Evolutionary conservation across 768 basidiomycete species (phyloP).

Genomic region (Russula lepida): DNA sequence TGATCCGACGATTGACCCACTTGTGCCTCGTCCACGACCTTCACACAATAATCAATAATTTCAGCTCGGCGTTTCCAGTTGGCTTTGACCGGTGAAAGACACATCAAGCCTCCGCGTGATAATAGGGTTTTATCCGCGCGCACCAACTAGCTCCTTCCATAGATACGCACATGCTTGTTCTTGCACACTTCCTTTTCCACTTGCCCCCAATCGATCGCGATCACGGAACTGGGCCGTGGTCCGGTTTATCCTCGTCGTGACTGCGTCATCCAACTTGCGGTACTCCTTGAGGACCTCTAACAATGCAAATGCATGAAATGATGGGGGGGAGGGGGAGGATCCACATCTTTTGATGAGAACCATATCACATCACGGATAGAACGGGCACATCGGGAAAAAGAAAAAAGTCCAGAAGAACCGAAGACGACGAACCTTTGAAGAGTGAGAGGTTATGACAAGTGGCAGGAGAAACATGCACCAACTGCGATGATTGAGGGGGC

Average conservation of each 20-base stretch:
- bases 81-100: slow-evolving; percentile 16
- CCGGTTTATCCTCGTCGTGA: slow-evolving; percentile 74
- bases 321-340: background rate
- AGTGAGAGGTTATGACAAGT: slow-evolving; percentile 69
- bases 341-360: slow-evolving; percentile 3
- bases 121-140: slow-evolving; percentile 20
- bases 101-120: slow-evolving; percentile 23
- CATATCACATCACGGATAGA: background rate
- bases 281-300: slow-evolving; percentile 78
- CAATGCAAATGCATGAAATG: background rate
- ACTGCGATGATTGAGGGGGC: slow-evolving; percentile 48
- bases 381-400: background rate
- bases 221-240: slow-evolving; percentile 71
- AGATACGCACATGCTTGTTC: slow-evolving; percentile 68
- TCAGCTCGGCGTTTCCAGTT: slow-evolving; percentile 66
- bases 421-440: slow-evolving; percentile 54
- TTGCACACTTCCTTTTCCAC: slow-evolving; percentile 46
- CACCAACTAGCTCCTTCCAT: slow-evolving; percentile 75
- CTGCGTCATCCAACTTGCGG: slow-evolving; percentile 68
- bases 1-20: slow-evolving; percentile 34
- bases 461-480: slow-evolving; percentile 61
- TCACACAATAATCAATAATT: slow-evolving; percentile 68
- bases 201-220: slow-evolving; percentile 45
- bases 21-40: slow-evolving; percentile 56
- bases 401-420: background rate